Evolutionary conservation across 1,284 basidiomycete genomes (phyloP).

Genomic region (Ganoderma multipileum): DNA sequence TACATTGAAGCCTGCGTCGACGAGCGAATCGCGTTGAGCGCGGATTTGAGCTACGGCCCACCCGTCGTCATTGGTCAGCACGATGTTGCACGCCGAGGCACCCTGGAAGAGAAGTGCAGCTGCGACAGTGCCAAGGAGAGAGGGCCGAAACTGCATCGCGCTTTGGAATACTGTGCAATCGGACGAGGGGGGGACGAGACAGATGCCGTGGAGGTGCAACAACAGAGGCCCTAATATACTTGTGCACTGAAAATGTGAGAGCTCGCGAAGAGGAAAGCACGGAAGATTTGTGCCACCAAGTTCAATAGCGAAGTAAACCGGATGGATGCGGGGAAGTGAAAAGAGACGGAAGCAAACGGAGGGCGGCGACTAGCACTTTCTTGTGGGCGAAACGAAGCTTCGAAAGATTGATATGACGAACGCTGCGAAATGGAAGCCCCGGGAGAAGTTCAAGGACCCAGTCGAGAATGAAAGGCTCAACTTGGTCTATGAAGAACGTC

Average conservation of each 20-base stretch:
- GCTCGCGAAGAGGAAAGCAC: background rate
- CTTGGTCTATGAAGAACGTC: no score
- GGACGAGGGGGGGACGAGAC: background rate
- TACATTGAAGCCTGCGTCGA: constrained; percentile 49
- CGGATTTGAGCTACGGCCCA: constrained; percentile 60
- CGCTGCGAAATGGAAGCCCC: no score
- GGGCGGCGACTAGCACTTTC: background rate
- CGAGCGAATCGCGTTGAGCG: constrained; percentile 49
- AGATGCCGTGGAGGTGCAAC: background rate
- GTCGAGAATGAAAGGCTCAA: no score
- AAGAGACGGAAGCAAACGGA: background rate
- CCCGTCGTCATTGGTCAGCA: constrained; percentile 57
- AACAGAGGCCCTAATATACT: background rate
- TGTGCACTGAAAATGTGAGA: background rate
- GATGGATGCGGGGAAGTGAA: background rate
- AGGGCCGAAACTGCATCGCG: constrained; percentile 11
- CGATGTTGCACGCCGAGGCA: constrained; percentile 26
- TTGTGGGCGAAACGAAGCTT: background rate
- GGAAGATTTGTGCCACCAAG: background rate
- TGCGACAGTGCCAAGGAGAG: constrained; percentile 7
- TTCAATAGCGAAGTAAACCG: background rate
- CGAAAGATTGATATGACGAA: no score
- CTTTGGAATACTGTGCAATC: background rate
- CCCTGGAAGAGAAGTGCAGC: constrained; percentile 1
- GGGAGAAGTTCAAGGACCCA: no score